Conservation (phyloP, 2,329 filamentous ascomycete genomes). For the Trichophyton equinum region DNA sequence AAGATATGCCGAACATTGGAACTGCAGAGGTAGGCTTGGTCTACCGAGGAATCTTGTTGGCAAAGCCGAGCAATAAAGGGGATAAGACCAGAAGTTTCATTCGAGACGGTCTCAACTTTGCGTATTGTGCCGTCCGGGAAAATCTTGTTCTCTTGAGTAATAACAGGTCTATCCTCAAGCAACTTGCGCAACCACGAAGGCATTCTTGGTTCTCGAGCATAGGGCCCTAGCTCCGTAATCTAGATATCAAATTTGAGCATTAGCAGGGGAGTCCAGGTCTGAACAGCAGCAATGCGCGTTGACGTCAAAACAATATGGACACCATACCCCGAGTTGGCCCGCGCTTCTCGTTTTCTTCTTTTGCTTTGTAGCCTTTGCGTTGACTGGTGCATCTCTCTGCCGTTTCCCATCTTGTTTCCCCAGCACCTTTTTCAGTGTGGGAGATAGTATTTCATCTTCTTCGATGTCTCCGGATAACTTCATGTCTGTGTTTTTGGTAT, state of each 20-base stretch:
- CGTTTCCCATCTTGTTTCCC: background rate
- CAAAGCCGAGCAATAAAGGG: conserved; percentile 52
- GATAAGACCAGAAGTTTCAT: conserved; percentile 44
- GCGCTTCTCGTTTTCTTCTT: background rate
- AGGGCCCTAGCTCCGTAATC: conserved; percentile 55
- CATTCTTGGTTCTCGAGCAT: conserved; percentile 64
- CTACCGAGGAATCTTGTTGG: conserved; percentile 50
- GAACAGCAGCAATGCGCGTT: background rate
- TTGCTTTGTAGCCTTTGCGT: background rate
- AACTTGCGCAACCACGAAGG: conserved; percentile 53
- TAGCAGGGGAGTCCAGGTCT: background rate
- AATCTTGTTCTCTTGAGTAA: conserved; percentile 42
- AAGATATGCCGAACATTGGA: conserved; percentile 64
- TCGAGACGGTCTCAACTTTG: conserved; percentile 34
- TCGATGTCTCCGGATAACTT: background rate
- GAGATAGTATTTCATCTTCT: background rate
- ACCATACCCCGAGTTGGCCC: conserved; percentile 4
- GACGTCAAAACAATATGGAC: background rate
- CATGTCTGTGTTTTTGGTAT: background rate
- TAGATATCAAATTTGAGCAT: conserved; percentile 12
- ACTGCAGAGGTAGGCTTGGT: conserved; percentile 68
- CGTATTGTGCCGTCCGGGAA: conserved; percentile 32
- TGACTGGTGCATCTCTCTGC: background rate
- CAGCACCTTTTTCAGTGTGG: background rate
- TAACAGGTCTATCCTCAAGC: conserved; percentile 47